Percentiles rank a stretch among this genome's conserved stretches.
phyloP scores from a whole-genome alignment of 2,329 filamentous ascomycete species.

The Penicillium sp. region DNA sequence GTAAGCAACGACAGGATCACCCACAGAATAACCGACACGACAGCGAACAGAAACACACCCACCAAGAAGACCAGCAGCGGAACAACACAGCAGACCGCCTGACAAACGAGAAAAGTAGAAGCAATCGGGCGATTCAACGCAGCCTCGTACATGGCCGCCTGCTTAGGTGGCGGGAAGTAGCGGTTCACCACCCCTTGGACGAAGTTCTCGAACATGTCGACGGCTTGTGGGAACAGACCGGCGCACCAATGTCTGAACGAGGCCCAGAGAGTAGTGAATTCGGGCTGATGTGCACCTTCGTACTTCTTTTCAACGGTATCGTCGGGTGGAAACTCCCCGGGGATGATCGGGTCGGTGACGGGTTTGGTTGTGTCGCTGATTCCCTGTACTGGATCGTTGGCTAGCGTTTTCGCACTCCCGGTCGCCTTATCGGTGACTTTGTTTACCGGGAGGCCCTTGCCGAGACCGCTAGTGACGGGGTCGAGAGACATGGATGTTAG shows the following conservation, averaged over 20 bases:
- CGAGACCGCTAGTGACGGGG: slow-evolving; percentile 21
- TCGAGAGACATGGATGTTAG: slow-evolving; percentile 25
- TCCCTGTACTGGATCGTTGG: slow-evolving; percentile 15
- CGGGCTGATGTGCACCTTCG: slow-evolving; percentile 13
- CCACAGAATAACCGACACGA: slow-evolving; percentile 31
- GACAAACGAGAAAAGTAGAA: slow-evolving; percentile 31
- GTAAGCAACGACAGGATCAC: slow-evolving; percentile 29
- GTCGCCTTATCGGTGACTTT: slow-evolving; percentile 14
- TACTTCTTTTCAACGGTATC: slow-evolving; percentile 12
- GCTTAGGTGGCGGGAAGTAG: slow-evolving; percentile 26
- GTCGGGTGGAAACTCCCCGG: slow-evolving; percentile 28
- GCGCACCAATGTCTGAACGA: slow-evolving; percentile 17
- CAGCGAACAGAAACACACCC: slow-evolving; percentile 32
- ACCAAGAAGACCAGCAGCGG: slow-evolving; percentile 33
- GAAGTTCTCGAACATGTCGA: slow-evolving; percentile 28
- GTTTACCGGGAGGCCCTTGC: slow-evolving; percentile 17
- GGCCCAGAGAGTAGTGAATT: slow-evolving; percentile 18
- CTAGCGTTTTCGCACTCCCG: slow-evolving; percentile 14
- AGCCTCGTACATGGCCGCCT: slow-evolving; percentile 28
- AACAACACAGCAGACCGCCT: slow-evolving; percentile 33
- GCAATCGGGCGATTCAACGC: slow-evolving; percentile 29
- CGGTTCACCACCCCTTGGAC: slow-evolving; percentile 23
- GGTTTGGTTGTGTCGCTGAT: slow-evolving; percentile 16
- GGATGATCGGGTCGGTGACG: slow-evolving; percentile 19
- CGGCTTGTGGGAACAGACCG: slow-evolving; percentile 18